Evolutionary conservation across 1,284 basidiomycete species (phyloP).

Genomic region (Chiua sp.): DNA sequence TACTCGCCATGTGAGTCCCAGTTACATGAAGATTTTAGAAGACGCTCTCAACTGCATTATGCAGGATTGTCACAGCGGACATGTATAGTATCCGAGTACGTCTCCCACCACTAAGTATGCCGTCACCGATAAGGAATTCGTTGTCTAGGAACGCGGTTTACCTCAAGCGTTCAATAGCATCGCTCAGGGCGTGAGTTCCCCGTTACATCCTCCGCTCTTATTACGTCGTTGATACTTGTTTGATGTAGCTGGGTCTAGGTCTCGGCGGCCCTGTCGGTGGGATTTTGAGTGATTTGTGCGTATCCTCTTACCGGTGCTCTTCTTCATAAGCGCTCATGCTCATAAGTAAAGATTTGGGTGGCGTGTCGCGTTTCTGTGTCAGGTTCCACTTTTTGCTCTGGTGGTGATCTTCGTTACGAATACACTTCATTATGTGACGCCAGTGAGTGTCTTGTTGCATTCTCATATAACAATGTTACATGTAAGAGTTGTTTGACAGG

Average conservation of each 20-base stretch:
- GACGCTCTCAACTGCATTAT: background rate
- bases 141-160: slow-evolving; percentile 20
- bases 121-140: background rate
- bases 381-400: slow-evolving; percentile 20
- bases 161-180: slow-evolving; percentile 24
- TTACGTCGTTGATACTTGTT: background rate
- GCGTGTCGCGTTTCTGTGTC: slow-evolving; percentile 24
- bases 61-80: slow-evolving; percentile 27
- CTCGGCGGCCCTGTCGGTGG: slow-evolving; percentile 26
- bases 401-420: slow-evolving; percentile 21
- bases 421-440: slow-evolving; percentile 19
- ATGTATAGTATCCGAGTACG: slow-evolving; percentile 26
- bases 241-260: slow-evolving; percentile 22
- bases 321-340: background rate
- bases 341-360: slow-evolving; percentile 21
- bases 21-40: background rate
- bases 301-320: background rate
- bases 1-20: slow-evolving; percentile 24
- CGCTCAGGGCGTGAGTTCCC: slow-evolving; percentile 14
- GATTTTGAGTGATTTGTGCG: slow-evolving; percentile 25
- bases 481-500: slow-evolving; percentile 1
- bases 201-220: background rate
- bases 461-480: background rate
- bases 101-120: background rate
- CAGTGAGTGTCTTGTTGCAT: slow-evolving; percentile 11